These are phyloP conservation scores for Typha latifolia DNA, from an alignment of 176 grass and related monocot species.

Conservation along the genomic window DNA sequence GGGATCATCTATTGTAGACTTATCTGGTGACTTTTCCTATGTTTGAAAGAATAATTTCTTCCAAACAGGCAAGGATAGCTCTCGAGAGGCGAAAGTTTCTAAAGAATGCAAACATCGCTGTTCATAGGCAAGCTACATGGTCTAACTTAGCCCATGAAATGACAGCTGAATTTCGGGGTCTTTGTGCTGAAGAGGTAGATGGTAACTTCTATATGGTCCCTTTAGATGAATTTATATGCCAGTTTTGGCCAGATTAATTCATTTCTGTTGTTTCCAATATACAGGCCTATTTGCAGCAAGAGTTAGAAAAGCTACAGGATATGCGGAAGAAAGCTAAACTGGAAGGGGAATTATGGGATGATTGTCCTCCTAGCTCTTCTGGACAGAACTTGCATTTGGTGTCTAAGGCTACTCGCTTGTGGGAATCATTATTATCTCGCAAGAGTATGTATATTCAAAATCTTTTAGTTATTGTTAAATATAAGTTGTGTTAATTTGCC, in stretches of 20 bases:
- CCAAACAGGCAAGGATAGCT: conserved; percentile 87
- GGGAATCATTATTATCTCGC: too few relatives aligned
- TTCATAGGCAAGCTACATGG: conserved; percentile 85
- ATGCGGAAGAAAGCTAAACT: too few relatives aligned
- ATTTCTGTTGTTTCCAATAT: conserved; percentile 26
- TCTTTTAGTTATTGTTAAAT: too few relatives aligned
- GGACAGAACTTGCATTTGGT: too few relatives aligned
- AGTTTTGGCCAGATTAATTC: background rate
- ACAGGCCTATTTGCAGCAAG: conserved; percentile 86
- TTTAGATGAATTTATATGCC: conserved; percentile 15
- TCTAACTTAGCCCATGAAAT: conserved; percentile 99
- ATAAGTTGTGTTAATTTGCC: too few relatives aligned
- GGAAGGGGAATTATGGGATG: too few relatives aligned
- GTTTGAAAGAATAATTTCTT: background rate
- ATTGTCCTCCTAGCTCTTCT: too few relatives aligned
- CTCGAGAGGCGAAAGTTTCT: conserved; percentile 94
- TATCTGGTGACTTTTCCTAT: background rate
- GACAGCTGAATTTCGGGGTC: conserved; percentile 95
- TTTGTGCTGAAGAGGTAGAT: conserved; percentile 97
- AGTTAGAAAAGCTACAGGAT: too few relatives aligned
- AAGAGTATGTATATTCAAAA: too few relatives aligned
- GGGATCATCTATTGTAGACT: background rate
- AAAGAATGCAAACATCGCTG: conserved; percentile 86
- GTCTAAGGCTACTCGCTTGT: too few relatives aligned
- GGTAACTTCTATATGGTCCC: conserved; percentile 21